Evolutionary conservation across 2,329 filamentous ascomycete species (phyloP).

Genomic region (Penicillium sp.): DNA sequence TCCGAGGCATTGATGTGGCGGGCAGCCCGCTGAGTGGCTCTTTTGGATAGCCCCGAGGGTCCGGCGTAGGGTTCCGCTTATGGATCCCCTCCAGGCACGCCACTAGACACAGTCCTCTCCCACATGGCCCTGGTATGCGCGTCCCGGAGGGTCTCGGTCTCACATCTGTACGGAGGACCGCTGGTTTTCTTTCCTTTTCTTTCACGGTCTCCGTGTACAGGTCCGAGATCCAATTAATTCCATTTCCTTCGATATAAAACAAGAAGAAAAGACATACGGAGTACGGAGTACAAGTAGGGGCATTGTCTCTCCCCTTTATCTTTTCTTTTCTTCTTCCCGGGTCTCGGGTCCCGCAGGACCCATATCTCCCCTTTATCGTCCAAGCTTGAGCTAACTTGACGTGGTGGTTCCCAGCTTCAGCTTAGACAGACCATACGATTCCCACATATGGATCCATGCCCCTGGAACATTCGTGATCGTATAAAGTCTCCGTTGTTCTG

Average conservation of each 20-base stretch:
- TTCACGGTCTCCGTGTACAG: background rate
- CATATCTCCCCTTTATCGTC: conserved; percentile 4
- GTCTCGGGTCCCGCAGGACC: conserved; percentile 1
- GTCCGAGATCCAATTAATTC: background rate
- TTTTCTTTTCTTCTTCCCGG: background rate
- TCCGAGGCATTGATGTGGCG: conserved; percentile 19
- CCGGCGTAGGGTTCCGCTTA: too few species aligned
- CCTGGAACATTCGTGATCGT: background rate
- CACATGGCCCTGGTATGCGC: conserved; percentile 24
- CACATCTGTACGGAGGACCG: background rate
- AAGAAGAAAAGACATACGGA: background rate
- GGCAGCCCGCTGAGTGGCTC: conserved; percentile 30
- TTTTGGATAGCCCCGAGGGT: too few species aligned
- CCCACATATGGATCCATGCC: conserved; percentile 10
- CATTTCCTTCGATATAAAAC: background rate
- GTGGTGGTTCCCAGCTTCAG: conserved; percentile 7
- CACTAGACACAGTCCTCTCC: conserved; percentile 24
- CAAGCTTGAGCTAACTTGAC: conserved; percentile 4
- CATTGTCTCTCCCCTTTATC: background rate
- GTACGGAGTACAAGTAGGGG: background rate
- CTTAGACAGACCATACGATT: conserved; percentile 18
- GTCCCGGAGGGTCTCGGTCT: conserved; percentile 9
- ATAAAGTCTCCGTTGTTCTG: background rate
- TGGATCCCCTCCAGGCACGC: conserved; percentile 15
- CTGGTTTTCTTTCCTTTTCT: conserved; percentile 19